Percentiles rank a stretch among this genome's conserved stretches.
These are phyloP conservation scores for Xerocomus spinulosus DNA, from an alignment of 768 basidiomycete species.

Conservation along the genomic window DNA sequence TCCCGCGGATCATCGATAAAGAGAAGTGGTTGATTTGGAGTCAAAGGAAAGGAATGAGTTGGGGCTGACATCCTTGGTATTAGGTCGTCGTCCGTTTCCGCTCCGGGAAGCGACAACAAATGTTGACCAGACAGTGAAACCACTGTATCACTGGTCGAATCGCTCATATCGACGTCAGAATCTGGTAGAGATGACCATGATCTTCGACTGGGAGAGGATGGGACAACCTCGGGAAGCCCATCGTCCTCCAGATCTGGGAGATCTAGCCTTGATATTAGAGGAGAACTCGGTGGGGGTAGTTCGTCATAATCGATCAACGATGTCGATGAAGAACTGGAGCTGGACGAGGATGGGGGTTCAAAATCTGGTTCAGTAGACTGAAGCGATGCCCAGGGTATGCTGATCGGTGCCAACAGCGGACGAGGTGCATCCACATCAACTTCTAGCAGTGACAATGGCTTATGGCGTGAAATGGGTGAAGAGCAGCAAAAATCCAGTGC, in stretches of 20 bases:
- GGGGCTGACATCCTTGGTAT: conserved; percentile 26
- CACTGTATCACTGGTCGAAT: conserved; percentile 13
- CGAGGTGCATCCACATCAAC: conserved; percentile 18
- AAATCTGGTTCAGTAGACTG: conserved; percentile 12
- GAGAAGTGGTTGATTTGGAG: conserved; percentile 31
- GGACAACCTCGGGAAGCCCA: conserved; percentile 14
- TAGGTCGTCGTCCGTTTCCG: conserved; percentile 40
- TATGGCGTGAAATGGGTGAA: conserved; percentile 12
- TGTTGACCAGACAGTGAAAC: conserved; percentile 18
- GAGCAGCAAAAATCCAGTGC: conserved; percentile 12
- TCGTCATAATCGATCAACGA: conserved; percentile 25
- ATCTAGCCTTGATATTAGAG: conserved; percentile 27
- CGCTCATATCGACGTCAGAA: conserved; percentile 23
- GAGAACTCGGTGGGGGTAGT: conserved; percentile 25
- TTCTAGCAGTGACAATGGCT: conserved; percentile 24
- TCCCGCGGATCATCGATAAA: conserved; percentile 41
- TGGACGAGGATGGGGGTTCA: conserved; percentile 7
- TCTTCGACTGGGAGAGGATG: conserved; percentile 28
- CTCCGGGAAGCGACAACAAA: conserved; percentile 39
- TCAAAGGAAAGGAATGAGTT: conserved; percentile 8
- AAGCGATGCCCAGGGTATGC: conserved; percentile 22
- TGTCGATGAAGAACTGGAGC: conserved; percentile 13
- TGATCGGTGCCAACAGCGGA: conserved; percentile 19
- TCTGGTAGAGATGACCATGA: conserved; percentile 29
- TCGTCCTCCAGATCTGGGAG: conserved; percentile 33